phyloP scores from a whole-genome alignment of 2,329 filamentous ascomycete genomes.

The Xylaria sp. region DNA sequence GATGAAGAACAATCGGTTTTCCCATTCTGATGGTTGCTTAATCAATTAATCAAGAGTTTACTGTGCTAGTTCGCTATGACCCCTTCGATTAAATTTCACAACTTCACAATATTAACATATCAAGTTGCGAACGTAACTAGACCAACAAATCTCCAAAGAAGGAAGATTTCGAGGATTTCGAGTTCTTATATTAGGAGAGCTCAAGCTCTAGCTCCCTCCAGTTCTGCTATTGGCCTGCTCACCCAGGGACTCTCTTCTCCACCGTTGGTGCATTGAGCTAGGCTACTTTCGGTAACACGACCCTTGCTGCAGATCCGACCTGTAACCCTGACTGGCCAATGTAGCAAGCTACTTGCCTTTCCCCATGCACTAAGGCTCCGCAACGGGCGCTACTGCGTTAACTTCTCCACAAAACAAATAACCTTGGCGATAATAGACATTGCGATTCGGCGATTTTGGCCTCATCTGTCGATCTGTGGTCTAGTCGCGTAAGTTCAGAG shows the following conservation, averaged over 20 bases:
- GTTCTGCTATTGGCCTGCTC: background rate
- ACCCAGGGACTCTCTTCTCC: background rate
- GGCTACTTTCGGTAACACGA: background rate
- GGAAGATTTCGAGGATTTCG: background rate
- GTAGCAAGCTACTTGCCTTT: background rate
- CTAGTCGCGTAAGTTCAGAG: background rate
- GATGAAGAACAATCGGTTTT: conserved; percentile 37
- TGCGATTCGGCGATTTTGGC: conserved; percentile 15
- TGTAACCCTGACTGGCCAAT: conserved; percentile 4
- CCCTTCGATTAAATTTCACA: background rate
- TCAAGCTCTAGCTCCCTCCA: background rate
- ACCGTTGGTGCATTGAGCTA: background rate
- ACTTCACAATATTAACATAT: background rate
- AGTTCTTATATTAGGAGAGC: conserved; percentile 8
- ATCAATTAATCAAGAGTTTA: background rate
- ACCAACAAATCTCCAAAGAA: background rate
- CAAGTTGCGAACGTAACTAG: background rate
- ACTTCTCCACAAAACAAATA: background rate
- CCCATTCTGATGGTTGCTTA: conserved; percentile 11
- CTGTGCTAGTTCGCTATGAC: background rate
- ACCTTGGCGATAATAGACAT: background rate
- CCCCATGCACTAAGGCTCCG: conserved; percentile 6
- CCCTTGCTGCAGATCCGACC: background rate
- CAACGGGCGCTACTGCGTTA: conserved; percentile 1
- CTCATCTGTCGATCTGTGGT: background rate